Conservation (phyloP, 257 asterid species). For the Haberlea rhodopensis region DNA sequence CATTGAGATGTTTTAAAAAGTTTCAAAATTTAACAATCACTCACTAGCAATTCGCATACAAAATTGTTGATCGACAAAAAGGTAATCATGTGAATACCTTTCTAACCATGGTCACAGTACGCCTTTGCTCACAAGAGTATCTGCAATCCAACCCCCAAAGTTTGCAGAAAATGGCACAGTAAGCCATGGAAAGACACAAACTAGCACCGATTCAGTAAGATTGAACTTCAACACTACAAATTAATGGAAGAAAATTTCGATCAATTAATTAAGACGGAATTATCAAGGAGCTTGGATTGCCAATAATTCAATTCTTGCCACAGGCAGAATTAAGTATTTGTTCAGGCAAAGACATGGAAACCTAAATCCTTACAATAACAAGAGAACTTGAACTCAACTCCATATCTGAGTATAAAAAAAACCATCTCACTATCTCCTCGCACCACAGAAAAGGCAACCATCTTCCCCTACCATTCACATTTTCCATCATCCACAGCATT, state of each 20-base stretch:
- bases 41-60: not conserved
- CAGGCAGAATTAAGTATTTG: not conserved
- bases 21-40: not conserved
- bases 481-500: not conserved
- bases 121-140: no score
- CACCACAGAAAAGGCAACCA: not conserved
- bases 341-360: not conserved
- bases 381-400: not conserved
- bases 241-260: no score
- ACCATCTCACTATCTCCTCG: not conserved
- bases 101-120: no score
- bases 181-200: conserved; percentile 80
- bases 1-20: not conserved
- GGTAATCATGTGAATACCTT: no score
- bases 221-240: no score
- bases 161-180: no score
- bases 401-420: not conserved
- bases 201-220: conserved; percentile 67
- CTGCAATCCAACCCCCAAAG: no score
- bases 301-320: no score
- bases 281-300: no score
- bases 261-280: no score
- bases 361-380: not conserved
- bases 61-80: conserved; percentile 3
- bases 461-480: not conserved